These are phyloP conservation scores for Durotheca rogersii DNA, from an alignment of 495 filamentous ascomycete genomes.

Conservation along the genomic window DNA sequence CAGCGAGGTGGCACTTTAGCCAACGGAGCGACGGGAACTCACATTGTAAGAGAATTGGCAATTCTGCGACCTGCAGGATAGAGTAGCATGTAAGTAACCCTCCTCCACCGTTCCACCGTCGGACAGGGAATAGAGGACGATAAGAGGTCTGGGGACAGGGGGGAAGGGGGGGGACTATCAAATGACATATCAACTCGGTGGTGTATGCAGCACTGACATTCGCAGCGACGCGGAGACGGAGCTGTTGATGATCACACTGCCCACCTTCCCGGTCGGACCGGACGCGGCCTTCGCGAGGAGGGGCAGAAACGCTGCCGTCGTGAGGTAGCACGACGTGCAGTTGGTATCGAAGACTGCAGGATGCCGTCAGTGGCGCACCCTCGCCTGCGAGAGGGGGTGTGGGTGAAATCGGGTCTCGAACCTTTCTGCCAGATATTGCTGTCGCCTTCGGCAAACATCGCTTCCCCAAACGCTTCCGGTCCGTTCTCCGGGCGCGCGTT, in stretches of 20 bases:
- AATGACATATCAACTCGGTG: neutral
- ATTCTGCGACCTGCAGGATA: constrained; percentile 58
- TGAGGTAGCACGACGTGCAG: constrained; percentile 67
- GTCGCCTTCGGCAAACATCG: constrained; percentile 45
- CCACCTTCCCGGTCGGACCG: constrained; percentile 50
- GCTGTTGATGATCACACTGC: constrained; percentile 61
- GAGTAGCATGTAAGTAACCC: neutral
- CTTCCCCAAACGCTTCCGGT: constrained; percentile 26
- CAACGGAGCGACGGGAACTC: neutral
- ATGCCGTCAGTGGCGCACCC: constrained; percentile 40
- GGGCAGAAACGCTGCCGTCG: constrained; percentile 46
- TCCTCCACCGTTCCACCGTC: too few species aligned
- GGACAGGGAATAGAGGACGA: too few species aligned
- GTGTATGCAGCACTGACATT: constrained; percentile 18
- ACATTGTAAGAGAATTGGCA: constrained; percentile 69
- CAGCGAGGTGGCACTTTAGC: neutral
- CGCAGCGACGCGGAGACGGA: constrained; percentile 48
- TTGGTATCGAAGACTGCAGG: constrained; percentile 67
- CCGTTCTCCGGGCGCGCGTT: constrained; percentile 16
- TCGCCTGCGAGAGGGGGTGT: neutral
- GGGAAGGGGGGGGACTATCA: neutral
- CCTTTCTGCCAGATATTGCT: constrained; percentile 57
- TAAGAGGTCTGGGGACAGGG: too few species aligned
- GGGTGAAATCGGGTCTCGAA: constrained; percentile 26
- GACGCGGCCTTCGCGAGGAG: constrained; percentile 47